Conservation (phyloP, 192 early-diverging fungal species). For the Phycomyces blakesleeanus region DNA sequence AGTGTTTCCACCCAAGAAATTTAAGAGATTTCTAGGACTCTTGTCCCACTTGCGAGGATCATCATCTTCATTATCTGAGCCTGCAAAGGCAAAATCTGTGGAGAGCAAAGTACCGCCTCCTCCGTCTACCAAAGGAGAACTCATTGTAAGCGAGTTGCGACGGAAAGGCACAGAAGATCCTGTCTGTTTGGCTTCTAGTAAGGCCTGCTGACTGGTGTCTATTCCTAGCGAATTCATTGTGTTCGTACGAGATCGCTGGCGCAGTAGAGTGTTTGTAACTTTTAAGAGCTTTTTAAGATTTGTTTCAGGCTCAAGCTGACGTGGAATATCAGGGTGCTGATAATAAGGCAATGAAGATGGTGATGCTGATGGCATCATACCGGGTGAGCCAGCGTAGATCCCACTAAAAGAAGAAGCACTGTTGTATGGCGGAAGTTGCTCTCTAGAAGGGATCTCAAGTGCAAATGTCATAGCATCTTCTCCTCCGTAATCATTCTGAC, state of each 20-base stretch:
- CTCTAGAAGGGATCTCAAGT: constrained; percentile 9
- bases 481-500: constrained; percentile 18
- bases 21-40: constrained; percentile 26
- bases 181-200: constrained; percentile 5
- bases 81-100: constrained; percentile 12
- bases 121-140: constrained; percentile 9
- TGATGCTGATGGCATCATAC: neutral
- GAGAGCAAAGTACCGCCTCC: constrained; percentile 8
- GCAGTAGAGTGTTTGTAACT: constrained; percentile 15
- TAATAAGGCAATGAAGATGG: neutral
- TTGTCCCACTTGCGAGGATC: constrained; percentile 43
- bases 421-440: neutral
- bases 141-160: constrained; percentile 20
- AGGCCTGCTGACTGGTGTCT: constrained; percentile 13
- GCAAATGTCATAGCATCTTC: constrained; percentile 16
- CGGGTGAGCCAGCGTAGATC: neutral
- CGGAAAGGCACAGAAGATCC: constrained; percentile 26
- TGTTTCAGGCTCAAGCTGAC: neutral
- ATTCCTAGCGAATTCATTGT: constrained; percentile 25
- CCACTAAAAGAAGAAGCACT: neutral
- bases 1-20: constrained; percentile 24
- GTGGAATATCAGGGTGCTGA: neutral
- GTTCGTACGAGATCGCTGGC: constrained; percentile 29
- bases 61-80: constrained; percentile 55
- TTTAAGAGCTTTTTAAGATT: constrained; percentile 16